A percentile compares a stretch with the other conserved stretches of the same genome.
phyloP scores from a whole-genome alignment of 495 filamentous ascomycete genomes.

The Cryomyces minteri region DNA sequence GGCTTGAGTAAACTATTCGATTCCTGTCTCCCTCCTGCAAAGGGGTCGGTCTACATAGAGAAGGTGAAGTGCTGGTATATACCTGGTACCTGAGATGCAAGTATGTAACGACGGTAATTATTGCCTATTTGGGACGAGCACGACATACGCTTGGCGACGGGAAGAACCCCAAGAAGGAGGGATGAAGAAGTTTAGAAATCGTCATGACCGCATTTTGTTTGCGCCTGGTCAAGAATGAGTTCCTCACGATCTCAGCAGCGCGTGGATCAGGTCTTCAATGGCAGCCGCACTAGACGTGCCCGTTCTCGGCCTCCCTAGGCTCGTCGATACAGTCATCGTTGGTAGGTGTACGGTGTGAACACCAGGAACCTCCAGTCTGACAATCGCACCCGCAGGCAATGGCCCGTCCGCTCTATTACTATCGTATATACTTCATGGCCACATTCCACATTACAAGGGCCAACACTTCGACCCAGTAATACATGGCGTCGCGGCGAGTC shows the following conservation, averaged over 20 bases:
- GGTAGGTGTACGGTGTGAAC: conserved; percentile 4
- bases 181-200: neutral
- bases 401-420: conserved; percentile 50
- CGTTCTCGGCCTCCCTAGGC: conserved; percentile 3
- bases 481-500: conserved; percentile 30
- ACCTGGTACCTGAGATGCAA: too few relatives aligned
- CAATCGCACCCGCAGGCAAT: conserved; percentile 25
- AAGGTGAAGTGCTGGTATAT: too few relatives aligned
- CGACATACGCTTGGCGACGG: too few relatives aligned
- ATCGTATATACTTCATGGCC: conserved; percentile 48
- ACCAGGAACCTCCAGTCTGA: neutral
- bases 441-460: conserved; percentile 39
- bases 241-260: neutral
- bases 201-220: neutral
- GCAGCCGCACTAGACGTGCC: too few relatives aligned
- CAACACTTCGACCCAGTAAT: conserved; percentile 44
- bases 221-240: neutral
- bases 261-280: conserved; percentile 3
- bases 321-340: conserved; percentile 23
- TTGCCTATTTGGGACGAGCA: too few relatives aligned
- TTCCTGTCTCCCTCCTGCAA: too few relatives aligned
- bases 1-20: too few relatives aligned
- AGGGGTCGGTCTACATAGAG: too few relatives aligned
- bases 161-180: too few relatives aligned
- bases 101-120: too few relatives aligned